A percentile compares a stretch with the other conserved stretches of the same genome.
Evolutionary conservation across 2,329 filamentous ascomycete species (phyloP).

Genomic region (Colletotrichum tabaci): DNA sequence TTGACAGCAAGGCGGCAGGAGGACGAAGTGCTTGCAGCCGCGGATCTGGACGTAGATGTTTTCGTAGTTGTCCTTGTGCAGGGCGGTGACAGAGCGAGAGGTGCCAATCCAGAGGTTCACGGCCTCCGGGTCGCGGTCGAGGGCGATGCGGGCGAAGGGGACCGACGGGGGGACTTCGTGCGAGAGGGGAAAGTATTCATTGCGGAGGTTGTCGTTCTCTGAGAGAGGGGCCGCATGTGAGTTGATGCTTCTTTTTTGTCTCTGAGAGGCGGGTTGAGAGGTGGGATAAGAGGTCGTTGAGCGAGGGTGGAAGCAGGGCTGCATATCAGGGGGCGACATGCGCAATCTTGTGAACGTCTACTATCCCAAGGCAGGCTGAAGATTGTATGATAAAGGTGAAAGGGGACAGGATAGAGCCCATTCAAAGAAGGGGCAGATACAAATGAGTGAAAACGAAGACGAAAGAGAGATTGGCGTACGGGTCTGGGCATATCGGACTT

Average conservation of each 20-base stretch:
- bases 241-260: neutral
- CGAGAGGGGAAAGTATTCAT: slow-evolving; percentile 78
- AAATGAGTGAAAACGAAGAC: neutral
- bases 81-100: slow-evolving; percentile 75
- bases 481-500: slow-evolving; percentile 82
- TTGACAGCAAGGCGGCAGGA: slow-evolving; percentile 80
- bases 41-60: slow-evolving; percentile 86
- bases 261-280: neutral
- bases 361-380: too few species aligned
- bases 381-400: too few species aligned
- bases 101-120: slow-evolving; percentile 90
- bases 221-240: neutral
- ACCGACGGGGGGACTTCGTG: slow-evolving; percentile 74
- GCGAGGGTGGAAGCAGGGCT: slow-evolving; percentile 4
- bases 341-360: too few species aligned
- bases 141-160: slow-evolving; percentile 80
- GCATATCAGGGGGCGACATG: neutral
- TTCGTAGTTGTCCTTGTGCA: slow-evolving; percentile 89
- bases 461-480: slow-evolving; percentile 59
- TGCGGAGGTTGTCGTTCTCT: slow-evolving; percentile 86
- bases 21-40: slow-evolving; percentile 81
- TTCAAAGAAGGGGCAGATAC: too few species aligned
- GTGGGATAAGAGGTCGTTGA: neutral
- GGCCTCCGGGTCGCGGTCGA: slow-evolving; percentile 76
- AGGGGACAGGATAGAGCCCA: too few species aligned